Base-by-base conservation (phyloP, 306 rosid genomes). In the Casuarina equisetifolia region DNA sequence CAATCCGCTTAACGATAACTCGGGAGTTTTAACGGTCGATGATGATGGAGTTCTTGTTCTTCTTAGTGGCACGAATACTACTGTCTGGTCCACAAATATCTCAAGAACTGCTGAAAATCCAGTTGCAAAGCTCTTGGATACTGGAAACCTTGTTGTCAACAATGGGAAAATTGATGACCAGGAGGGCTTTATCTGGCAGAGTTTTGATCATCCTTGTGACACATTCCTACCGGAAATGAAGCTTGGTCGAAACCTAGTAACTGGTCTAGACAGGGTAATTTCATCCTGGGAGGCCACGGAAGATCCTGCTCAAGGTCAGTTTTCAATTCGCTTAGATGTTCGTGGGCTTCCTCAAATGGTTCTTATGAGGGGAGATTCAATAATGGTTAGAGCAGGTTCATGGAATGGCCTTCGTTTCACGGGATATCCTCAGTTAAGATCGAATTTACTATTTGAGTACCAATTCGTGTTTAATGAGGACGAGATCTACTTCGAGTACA, bases 401-500 rank as follows among this genome's bases (percentile, higher is more conserved):
- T 54, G 59, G 59, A 54, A 54, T n/a, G 59, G 59, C 32, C 32
- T 54, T 17, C 3, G 9, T 16, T 54, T 5, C n/a, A 16, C 59
- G 32, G 59, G 58, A 5, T 1, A 0, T 54, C 59, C 6, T 1
- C 0, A 9, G 10, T n/a, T 54, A n/a, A 54, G 10, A 54, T 32
- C 59, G 10, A 54, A 54, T 54, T 9, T 9, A 7, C 3, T 54
- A 54, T 6, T 16, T 54, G 6, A 54, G 5, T 17, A 54, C n/a
- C 8, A n/a, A 16, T 73, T 72, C 35, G 40, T 32, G 44, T 10
- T 81, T 40, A 75, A 17, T 72, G 67, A 67, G 1, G 11, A 72
- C n/a, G 88, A 85, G 13, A 43, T 75, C 61, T 50, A 6, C 35
- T 78, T 49, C 19, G 52, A 16, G 5, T 75, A 49, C 48, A 69